A percentile compares a stretch with the other conserved stretches of the same genome.
Conservation (phyloP, 1,139 yeast genomes). For the Saccharomycopsis crataegensis region DNA sequence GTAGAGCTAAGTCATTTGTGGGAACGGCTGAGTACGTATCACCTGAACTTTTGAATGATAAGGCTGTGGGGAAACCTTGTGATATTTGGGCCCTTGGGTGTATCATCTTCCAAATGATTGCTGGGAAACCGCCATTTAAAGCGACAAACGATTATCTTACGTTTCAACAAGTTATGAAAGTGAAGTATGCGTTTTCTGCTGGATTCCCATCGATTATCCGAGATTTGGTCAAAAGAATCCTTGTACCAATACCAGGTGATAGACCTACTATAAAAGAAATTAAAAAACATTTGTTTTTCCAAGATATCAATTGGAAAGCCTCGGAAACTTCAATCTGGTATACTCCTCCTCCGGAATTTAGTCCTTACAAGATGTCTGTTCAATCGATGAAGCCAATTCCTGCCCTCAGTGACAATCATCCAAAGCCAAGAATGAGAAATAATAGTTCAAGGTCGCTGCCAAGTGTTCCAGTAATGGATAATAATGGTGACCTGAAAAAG, state of each 20-base stretch:
- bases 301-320: slow-evolving; percentile 54
- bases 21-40: slow-evolving; percentile 77
- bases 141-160: slow-evolving; percentile 93
- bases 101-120: slow-evolving; percentile 83
- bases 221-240: slow-evolving; percentile 60
- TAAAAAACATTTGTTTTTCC: slow-evolving; percentile 72
- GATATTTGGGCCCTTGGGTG: slow-evolving; percentile 98
- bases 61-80: slow-evolving; percentile 76
- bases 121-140: slow-evolving; percentile 94
- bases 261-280: slow-evolving; percentile 66
- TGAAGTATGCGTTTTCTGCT: slow-evolving; percentile 76
- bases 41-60: slow-evolving; percentile 83
- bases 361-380: slow-evolving; percentile 56
- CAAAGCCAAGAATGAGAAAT: not conserved
- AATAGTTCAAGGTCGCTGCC: not conserved
- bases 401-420: slow-evolving; percentile 20
- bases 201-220: slow-evolving; percentile 68
- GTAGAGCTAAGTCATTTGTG: slow-evolving; percentile 72
- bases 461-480: not conserved
- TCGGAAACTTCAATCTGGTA: slow-evolving; percentile 59
- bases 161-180: slow-evolving; percentile 83
- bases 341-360: slow-evolving; percentile 61
- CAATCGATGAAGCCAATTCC: slow-evolving; percentile 38
- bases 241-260: slow-evolving; percentile 48
- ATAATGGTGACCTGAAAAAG: slow-evolving; percentile 19